Percentiles rank a stretch among this genome's conserved stretches.
Evolutionary conservation across 2,329 filamentous ascomycete species (phyloP).

Genomic region (Colletotrichum tamarilloi): DNA sequence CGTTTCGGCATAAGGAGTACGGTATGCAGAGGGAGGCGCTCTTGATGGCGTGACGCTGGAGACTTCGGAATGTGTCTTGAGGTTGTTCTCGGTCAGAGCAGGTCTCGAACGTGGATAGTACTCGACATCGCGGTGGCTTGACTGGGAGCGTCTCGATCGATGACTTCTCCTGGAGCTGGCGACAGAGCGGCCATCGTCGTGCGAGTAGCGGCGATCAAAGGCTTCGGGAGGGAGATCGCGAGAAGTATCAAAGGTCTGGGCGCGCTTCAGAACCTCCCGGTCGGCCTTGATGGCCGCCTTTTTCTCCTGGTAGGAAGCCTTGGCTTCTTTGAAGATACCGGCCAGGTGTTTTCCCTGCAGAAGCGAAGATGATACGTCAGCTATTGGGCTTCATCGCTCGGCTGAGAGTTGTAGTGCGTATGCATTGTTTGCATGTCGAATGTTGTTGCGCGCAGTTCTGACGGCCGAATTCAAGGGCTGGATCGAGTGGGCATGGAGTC

Average conservation of each 20-base stretch:
- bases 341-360: conserved; percentile 87
- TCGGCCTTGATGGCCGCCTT: conserved; percentile 84
- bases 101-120: conserved; percentile 41
- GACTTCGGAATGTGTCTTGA: conserved; percentile 64
- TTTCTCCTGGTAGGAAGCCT: conserved; percentile 86
- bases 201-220: conserved; percentile 42
- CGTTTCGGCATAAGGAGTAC: conserved; percentile 56
- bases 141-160: conserved; percentile 50
- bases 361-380: conserved; percentile 30
- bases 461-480: conserved; percentile 1
- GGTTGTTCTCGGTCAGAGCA: conserved; percentile 63
- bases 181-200: conserved; percentile 47
- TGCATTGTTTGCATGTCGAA: conserved; percentile 22
- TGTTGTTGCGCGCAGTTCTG: conserved; percentile 1
- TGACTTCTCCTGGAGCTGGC: conserved; percentile 57
- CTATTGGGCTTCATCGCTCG: conserved; percentile 2
- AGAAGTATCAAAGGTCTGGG: conserved; percentile 65
- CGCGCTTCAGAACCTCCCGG: conserved; percentile 64
- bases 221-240: conserved; percentile 37
- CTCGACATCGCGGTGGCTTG: conserved; percentile 41
- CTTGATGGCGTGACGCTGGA: conserved; percentile 59
- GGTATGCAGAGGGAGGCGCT: conserved; percentile 51
- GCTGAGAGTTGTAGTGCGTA: conserved; percentile 9
- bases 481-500: conserved; percentile 11
- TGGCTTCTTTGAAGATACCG: conserved; percentile 92